Percentiles rank a stretch among this genome's conserved stretches.
Conservation (phyloP, 352 stramenopile genomes). For the Phytophthora lateralis region DNA sequence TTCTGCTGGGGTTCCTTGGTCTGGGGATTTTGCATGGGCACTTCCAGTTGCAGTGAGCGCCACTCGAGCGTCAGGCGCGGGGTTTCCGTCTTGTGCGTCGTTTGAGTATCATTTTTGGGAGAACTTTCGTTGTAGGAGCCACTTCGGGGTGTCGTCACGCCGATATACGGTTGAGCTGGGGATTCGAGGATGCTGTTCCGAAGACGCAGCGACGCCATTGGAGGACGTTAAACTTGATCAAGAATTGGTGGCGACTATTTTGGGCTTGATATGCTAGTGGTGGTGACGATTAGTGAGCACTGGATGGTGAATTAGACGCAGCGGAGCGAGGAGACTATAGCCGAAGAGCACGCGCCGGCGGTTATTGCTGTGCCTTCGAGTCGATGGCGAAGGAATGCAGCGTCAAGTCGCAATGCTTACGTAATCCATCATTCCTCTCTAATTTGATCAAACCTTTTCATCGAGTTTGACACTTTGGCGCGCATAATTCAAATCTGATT, state of each 20-base stretch:
- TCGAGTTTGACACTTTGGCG: no score
- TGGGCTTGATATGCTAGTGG: neutral
- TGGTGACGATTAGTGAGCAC: neutral
- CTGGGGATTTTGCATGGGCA: constrained; percentile 42
- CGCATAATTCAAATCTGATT: no score
- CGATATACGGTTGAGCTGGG: constrained; percentile 13
- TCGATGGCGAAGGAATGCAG: no score
- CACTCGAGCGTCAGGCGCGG: constrained; percentile 43
- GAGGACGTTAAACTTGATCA: constrained; percentile 13
- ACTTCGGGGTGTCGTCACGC: neutral
- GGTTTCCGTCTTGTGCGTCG: constrained; percentile 6
- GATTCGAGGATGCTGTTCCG: neutral
- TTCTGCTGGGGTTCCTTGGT: constrained; percentile 50
- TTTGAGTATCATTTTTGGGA: constrained; percentile 14
- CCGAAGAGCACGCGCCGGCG: no score
- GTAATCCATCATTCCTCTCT: no score
- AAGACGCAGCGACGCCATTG: constrained; percentile 5
- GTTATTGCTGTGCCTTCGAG: no score
- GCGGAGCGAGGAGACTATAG: no score
- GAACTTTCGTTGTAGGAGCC: neutral
- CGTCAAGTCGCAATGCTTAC: no score
- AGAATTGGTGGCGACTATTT: neutral
- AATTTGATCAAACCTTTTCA: no score
- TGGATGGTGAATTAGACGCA: no score
- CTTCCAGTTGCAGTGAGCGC: constrained; percentile 38